Evolutionary conservation across 495 filamentous ascomycete species (phyloP).

Genomic region (Melanomma pulvis-pyrius): DNA sequence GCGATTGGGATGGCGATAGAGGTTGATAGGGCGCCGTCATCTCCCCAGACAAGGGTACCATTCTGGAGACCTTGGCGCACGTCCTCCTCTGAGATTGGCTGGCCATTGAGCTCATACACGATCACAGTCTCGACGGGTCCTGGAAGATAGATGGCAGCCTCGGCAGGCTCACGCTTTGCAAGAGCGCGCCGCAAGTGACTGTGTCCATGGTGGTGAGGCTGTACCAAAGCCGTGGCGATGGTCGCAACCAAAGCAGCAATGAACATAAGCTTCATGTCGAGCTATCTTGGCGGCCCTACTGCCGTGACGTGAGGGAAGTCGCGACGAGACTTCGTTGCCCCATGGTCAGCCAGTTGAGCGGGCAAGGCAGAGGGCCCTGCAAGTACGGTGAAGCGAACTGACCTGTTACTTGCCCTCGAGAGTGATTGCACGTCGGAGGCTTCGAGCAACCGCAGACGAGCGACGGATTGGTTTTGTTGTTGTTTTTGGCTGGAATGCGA

Average conservation of each 20-base stretch:
- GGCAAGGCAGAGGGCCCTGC: background rate
- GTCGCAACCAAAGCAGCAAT: background rate
- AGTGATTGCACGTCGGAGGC: background rate
- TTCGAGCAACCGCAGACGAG: background rate
- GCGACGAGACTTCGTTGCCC: background rate
- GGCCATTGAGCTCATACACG: conserved; percentile 44
- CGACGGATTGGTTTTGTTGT: background rate
- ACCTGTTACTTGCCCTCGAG: background rate
- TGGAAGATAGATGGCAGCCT: conserved; percentile 28
- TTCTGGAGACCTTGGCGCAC: conserved; percentile 44
- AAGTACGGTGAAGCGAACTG: background rate
- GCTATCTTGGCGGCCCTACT: background rate
- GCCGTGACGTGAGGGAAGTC: background rate
- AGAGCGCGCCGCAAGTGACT: conserved; percentile 42
- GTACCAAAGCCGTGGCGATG: background rate
- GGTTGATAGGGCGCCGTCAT: conserved; percentile 28
- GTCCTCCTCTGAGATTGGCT: conserved; percentile 44
- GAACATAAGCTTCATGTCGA: conserved; percentile 5
- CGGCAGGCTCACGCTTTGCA: conserved; percentile 31
- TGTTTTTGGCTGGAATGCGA: background rate
- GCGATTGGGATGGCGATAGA: background rate
- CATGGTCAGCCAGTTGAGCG: background rate
- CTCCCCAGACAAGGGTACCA: conserved; percentile 43
- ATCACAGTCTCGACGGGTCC: conserved; percentile 42
- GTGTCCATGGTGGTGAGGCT: conserved; percentile 34